Percentiles rank a stretch among this genome's conserved stretches.
These are phyloP conservation scores for Catharanthus roseus DNA, from an alignment of 257 asterid species.

Conservation along the genomic window DNA sequence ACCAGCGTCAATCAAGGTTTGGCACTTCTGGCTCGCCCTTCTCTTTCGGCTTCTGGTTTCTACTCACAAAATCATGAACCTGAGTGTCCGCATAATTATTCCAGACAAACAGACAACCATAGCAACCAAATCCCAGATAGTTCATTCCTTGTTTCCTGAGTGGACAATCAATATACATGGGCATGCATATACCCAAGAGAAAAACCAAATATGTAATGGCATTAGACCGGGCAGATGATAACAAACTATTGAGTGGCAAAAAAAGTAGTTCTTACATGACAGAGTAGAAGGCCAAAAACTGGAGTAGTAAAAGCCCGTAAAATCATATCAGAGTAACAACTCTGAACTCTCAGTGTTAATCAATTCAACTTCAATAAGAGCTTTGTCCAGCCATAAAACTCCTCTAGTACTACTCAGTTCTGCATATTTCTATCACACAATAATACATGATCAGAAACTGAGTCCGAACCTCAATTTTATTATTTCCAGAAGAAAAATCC, in stretches of 20 bases:
- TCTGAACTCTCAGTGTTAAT: too few species aligned
- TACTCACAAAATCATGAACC: constrained; percentile 56
- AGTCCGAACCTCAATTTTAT: too few species aligned
- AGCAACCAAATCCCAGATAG: constrained; percentile 58
- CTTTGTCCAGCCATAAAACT: background rate
- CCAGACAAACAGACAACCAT: constrained; percentile 54
- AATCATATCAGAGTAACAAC: too few species aligned
- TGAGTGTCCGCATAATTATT: constrained; percentile 65
- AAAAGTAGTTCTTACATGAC: background rate
- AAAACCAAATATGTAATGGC: constrained; percentile 29
- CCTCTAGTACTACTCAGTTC: background rate
- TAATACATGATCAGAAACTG: background rate
- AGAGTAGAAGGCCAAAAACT: too few species aligned
- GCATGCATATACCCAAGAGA: constrained; percentile 74
- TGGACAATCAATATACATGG: constrained; percentile 70
- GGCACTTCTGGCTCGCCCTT: constrained; percentile 47
- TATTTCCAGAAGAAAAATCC: too few species aligned
- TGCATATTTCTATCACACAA: background rate
- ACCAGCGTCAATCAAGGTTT: constrained; percentile 67
- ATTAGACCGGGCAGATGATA: background rate
- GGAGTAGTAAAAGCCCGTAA: too few species aligned
- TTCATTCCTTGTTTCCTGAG: constrained; percentile 37
- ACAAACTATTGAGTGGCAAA: background rate
- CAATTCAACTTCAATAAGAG: background rate
- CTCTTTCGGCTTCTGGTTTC: constrained; percentile 41